Evolutionary conservation across 805 yeast genomes (phyloP).

Genomic region (Millerozyma miso): DNA sequence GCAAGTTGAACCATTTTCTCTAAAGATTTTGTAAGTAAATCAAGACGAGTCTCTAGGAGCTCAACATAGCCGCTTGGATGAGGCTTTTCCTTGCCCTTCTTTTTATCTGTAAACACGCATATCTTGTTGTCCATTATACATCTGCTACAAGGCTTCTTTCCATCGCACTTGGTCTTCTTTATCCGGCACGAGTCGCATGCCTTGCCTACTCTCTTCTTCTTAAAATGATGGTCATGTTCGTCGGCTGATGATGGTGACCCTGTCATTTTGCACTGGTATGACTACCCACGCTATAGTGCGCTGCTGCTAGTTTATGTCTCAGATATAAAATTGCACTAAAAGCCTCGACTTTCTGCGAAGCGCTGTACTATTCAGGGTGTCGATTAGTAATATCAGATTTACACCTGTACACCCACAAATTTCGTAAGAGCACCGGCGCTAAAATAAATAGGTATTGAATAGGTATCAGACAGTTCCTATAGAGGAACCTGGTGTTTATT

Average conservation of each 20-base stretch:
- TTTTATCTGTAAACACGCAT: conserved; percentile 56
- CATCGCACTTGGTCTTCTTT: conserved; percentile 62
- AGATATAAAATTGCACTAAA: too few species aligned
- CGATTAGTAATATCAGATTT: too few species aligned
- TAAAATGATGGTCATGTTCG: conserved; percentile 14
- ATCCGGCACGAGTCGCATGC: conserved; percentile 63
- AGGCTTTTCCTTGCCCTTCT: conserved; percentile 48
- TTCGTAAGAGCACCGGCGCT: too few species aligned
- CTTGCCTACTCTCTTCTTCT: conserved; percentile 56
- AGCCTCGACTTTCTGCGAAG: too few species aligned
- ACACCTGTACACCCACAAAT: too few species aligned
- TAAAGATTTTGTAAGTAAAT: conserved; percentile 47
- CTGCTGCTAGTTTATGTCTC: too few species aligned
- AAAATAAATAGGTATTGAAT: too few species aligned
- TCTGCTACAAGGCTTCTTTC: conserved; percentile 55
- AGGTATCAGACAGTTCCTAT: background rate
- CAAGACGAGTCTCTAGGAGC: conserved; percentile 54
- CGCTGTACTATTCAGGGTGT: too few species aligned
- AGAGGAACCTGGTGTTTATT: background rate
- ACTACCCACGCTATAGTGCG: too few species aligned
- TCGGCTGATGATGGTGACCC: conserved; percentile 6
- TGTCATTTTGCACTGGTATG: too few species aligned
- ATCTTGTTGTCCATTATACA: conserved; percentile 54
- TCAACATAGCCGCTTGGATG: conserved; percentile 63
- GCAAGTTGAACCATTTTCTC: conserved; percentile 36